Percentiles rank a stretch among this genome's conserved stretches.
phyloP scores from a whole-genome alignment of 2,329 filamentous ascomycete species.

The Penicillium vulpinum region DNA sequence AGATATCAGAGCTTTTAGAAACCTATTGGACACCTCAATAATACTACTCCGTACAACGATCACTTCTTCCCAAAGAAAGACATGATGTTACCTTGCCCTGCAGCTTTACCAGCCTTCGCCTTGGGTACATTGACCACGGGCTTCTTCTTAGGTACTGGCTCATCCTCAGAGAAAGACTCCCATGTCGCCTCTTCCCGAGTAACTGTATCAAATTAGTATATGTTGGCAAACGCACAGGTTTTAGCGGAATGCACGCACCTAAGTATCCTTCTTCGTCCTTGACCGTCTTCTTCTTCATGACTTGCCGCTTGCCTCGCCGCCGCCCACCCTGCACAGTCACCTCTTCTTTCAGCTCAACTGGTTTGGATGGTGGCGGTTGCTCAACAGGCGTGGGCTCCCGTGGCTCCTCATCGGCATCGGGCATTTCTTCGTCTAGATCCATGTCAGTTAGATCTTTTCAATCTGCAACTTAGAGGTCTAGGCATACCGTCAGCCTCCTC shows the following conservation, averaged over 20 bases:
- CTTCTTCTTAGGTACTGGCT: conserved; percentile 57
- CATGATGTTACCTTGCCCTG: conserved; percentile 74
- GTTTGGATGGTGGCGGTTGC: conserved; percentile 40
- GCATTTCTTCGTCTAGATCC: conserved; percentile 56
- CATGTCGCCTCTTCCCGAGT: conserved; percentile 81
- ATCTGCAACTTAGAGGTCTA: conserved; percentile 40
- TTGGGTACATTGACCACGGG: conserved; percentile 45
- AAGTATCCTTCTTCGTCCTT: conserved; percentile 90
- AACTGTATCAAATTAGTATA: conserved; percentile 54
- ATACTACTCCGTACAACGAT: background rate
- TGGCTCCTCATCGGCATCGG: conserved; percentile 51
- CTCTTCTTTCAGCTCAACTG: conserved; percentile 51
- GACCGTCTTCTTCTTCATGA: conserved; percentile 84
- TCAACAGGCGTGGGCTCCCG: conserved; percentile 42
- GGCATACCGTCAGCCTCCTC: conserved; percentile 25
- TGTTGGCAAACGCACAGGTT: background rate
- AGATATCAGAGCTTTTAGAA: background rate
- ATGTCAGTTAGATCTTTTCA: conserved; percentile 26
- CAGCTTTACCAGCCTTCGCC: conserved; percentile 60
- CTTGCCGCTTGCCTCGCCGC: conserved; percentile 71
- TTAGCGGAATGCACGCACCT: conserved; percentile 50
- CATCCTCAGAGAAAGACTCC: conserved; percentile 94
- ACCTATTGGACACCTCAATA: background rate
- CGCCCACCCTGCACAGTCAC: conserved; percentile 63
- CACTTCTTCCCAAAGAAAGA: conserved; percentile 86